Evolutionary conservation across 345 rosid species (phyloP), one percentile per base, ranked within the genome.

Genomic region (Ceriops tagal): DNA sequence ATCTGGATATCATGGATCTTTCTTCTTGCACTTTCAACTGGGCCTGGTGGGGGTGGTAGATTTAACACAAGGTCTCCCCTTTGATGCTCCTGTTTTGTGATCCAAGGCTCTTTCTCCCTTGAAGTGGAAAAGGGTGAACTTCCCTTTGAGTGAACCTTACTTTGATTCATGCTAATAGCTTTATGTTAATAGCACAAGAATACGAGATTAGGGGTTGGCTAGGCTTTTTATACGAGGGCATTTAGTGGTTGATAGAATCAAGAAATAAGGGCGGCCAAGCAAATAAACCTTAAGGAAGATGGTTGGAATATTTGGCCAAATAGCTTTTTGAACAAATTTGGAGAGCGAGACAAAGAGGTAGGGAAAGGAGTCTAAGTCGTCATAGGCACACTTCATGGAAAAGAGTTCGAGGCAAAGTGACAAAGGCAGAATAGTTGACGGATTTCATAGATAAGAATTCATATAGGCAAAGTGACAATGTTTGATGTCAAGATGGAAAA

Each of bases 31-130:
- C 26, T 49, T 20, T 72, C 70, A 11, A 28, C 16, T n/a, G 79
- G 81, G 62, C 77, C 69, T 1, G 84, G 86, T 30, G 86, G 86
- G 8, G 74, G 79, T 4, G 78, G 83, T 51, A 85, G 78, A 73
- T 80, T 77, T 8, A 26, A 8, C 30, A 11, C 53, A 13, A 8
- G 4, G 3, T 28, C 68, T 66, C 51, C 28, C 4, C 15, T 8
- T n/a, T 1, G 35, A 31, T 55, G 11, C 21, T 19, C 47, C 1
- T 63, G 43, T 19, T 58, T 59, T 46, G 35, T 59, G 73, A 78
- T 85, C 2, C 78, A 84, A 5, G 84, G 84, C 49, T 60, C 59
- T 60, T 77, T 66, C 76, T 79, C 83, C 86, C 86, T 77, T 24
- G 83, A 74, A 28, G 80, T 10, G 16, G 10, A 11, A 2, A 39